Evolutionary conservation across 2,329 filamentous ascomycete species (phyloP).

Genomic region (Epicoccum sorghinum): DNA sequence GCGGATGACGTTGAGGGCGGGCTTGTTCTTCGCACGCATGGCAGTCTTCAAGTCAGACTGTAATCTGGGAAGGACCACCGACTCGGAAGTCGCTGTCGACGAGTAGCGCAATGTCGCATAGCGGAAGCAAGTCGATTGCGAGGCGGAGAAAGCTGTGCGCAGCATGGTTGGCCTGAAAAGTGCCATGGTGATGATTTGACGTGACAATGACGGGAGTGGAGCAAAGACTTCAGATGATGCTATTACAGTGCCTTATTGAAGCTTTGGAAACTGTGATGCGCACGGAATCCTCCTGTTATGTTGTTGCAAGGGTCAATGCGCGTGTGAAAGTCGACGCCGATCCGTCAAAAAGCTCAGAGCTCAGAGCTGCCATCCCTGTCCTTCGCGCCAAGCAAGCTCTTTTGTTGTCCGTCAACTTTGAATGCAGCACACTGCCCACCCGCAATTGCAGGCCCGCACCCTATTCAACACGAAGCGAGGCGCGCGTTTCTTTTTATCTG

Average conservation of each 20-base stretch:
- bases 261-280: not conserved
- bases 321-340: conserved; percentile 8
- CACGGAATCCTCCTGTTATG: not conserved
- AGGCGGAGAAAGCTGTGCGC: conserved; percentile 19
- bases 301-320: not conserved
- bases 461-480: conserved; percentile 20
- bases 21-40: conserved; percentile 57
- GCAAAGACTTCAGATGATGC: not conserved
- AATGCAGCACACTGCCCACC: conserved; percentile 24
- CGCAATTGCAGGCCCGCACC: conserved; percentile 35
- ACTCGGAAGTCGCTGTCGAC: conserved; percentile 23
- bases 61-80: conserved; percentile 51
- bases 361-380: conserved; percentile 24
- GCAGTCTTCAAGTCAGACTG: conserved; percentile 55
- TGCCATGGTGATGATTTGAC: conserved; percentile 27
- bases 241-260: not conserved
- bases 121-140: conserved; percentile 29
- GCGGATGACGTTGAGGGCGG: conserved; percentile 72
- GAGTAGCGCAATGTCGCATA: conserved; percentile 28
- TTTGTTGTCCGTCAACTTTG: conserved; percentile 39
- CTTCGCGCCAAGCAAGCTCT: conserved; percentile 29
- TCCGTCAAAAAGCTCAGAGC: conserved; percentile 16
- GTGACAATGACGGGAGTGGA: not conserved
- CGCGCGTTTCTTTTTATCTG: conserved; percentile 22
- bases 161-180: conserved; percentile 30